Percentiles rank a stretch among this genome's conserved stretches.
These are phyloP conservation scores for Pseudonectria buxi DNA, from an alignment of 2,329 filamentous ascomycete genomes.

Conservation along the genomic window DNA sequence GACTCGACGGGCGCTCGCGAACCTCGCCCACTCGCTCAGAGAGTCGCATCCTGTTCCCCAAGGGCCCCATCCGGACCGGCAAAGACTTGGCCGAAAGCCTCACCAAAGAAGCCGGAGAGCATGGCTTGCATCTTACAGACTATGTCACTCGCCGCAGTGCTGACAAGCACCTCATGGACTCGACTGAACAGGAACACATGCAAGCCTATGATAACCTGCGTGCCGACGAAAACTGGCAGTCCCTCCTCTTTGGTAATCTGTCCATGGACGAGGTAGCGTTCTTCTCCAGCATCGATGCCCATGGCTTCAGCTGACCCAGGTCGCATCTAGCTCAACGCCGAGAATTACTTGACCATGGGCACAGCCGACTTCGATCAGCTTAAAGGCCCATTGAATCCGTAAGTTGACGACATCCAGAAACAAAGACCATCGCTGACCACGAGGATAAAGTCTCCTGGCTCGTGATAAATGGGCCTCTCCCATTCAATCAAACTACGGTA, in stretches of 20 bases:
- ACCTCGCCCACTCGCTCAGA: constrained; percentile 22
- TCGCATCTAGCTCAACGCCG: constrained; percentile 14
- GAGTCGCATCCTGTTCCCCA: constrained; percentile 8
- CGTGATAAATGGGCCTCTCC: constrained; percentile 10
- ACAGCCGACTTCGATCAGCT: constrained; percentile 7
- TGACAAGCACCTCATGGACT: constrained; percentile 5
- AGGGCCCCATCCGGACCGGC: constrained; percentile 8
- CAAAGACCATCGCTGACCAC: not conserved
- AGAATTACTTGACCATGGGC: constrained; percentile 17
- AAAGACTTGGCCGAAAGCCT: constrained; percentile 17
- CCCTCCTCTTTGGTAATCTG: constrained; percentile 19
- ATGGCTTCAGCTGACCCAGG: not conserved
- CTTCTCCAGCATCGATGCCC: not conserved
- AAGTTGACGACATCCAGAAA: not conserved
- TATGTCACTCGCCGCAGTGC: constrained; percentile 11
- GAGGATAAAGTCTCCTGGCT: constrained; percentile 6
- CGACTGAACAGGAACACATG: constrained; percentile 13
- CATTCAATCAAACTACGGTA: not conserved
- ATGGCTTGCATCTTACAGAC: constrained; percentile 12
- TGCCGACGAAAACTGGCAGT: constrained; percentile 27
- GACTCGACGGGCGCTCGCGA: constrained; percentile 24
- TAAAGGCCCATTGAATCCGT: constrained; percentile 19
- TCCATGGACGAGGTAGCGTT: constrained; percentile 25
- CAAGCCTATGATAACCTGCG: constrained; percentile 16
- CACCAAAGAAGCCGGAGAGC: constrained; percentile 6